A percentile compares a stretch with the other conserved stretches of the same genome.
phyloP scores from a whole-genome alignment of 805 yeast genomes.

The Pichia paraexigua region DNA sequence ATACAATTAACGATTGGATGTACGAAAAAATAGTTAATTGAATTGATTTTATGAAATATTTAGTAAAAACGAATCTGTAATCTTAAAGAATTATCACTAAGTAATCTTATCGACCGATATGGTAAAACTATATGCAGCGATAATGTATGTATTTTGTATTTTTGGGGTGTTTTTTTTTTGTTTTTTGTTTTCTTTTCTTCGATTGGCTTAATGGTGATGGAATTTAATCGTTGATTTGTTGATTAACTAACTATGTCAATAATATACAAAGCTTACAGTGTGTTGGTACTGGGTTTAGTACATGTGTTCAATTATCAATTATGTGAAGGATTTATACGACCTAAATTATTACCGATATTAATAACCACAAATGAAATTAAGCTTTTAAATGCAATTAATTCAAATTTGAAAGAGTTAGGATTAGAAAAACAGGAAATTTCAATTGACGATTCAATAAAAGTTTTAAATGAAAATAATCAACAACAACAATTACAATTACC shows the following conservation, averaged over 20 bases:
- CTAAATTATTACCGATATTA: slow-evolving; percentile 6
- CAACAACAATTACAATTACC: no score
- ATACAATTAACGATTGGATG: slow-evolving; percentile 71
- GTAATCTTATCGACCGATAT: no score
- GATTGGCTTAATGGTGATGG: no score
- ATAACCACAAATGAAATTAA: slow-evolving; percentile 1
- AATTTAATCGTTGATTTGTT: no score
- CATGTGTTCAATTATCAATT: slow-evolving; percentile 3
- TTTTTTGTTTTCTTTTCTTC: no score
- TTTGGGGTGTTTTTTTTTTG: no score
- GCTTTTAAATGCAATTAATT: slow-evolving; percentile 2
- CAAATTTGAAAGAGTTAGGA: background rate
- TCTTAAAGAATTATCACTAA: no score
- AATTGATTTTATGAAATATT: no score
- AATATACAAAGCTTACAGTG: background rate
- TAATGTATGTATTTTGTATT: no score
- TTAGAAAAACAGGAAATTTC: background rate
- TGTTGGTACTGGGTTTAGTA: background rate
- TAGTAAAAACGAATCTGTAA: no score
- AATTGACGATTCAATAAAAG: background rate
- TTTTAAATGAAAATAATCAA: no score
- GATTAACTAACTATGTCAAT: background rate
- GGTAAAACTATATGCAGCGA: no score
- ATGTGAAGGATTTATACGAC: slow-evolving; percentile 4
- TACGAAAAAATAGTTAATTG: slow-evolving; percentile 62